Base-by-base conservation (phyloP, 192 early-diverging fungal genomes). In the Spizellomyces sp. region DNA sequence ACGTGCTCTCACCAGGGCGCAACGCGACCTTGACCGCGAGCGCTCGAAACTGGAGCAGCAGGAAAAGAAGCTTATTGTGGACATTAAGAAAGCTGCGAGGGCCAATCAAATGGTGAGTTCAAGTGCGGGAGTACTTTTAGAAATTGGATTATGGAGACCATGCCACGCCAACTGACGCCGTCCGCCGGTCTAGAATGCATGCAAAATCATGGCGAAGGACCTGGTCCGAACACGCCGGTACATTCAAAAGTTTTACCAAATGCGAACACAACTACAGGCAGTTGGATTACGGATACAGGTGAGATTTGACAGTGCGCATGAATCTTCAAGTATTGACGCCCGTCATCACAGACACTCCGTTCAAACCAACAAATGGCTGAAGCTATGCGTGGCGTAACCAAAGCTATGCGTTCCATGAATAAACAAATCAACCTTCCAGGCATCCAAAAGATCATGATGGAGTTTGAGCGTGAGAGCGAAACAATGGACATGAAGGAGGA, bases 401-500 rank as follows among this genome's bases (percentile, higher is more conserved):
- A 90, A 80, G 95, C 97, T n/a, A 96, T 99, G 95, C 83, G 87
- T 27, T 88, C 92, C 27, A 99, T 99, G 97, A 99, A 99, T 78
- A 84, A 86, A 68, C 82, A 88, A 56, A 92, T 98, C 85, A 98
- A 99, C 83, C 78, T 99, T 60, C 96, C 95, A 4, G 89, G 90
- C 52, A 92, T 99, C 46, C 90, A 93, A 52, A 91, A 93, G 69
- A 97, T 99, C 54, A 95, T 98, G 91, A 93, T 94, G 90, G 95
- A 99, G 45, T 99, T 98, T 84, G 94, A 97, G 74, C 86, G 85
- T 76, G 94, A 99, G 82, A 87, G 86, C 9, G 95, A 95, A 69
- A 88, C 93, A 75, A 96, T 99, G 96, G 94, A 99, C 75, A 97
- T 99, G 94, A 98, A 97, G 85, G 95, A 95, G 70, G 95, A 97